Evolutionary conservation across 2,329 filamentous ascomycete species (phyloP).

Genomic region (Colletotrichum caudatum): DNA sequence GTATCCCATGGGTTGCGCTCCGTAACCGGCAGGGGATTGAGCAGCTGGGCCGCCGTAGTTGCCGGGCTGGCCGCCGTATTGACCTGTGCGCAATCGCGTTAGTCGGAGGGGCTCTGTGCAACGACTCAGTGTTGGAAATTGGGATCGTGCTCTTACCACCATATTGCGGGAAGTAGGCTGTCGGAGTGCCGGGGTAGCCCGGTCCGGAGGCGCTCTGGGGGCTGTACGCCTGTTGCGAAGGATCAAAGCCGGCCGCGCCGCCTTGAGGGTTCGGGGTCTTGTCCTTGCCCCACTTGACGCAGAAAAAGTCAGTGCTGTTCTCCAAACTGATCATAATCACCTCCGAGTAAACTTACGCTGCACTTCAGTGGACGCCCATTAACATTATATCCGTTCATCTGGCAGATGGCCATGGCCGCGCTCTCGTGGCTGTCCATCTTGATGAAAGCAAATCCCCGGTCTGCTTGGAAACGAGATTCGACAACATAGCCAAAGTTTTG

Average conservation of each 20-base stretch:
- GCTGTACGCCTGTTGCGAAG: constrained; percentile 76
- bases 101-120: constrained; percentile 42
- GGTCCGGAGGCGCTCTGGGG: constrained; percentile 80
- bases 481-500: constrained; percentile 98
- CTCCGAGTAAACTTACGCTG: constrained; percentile 77
- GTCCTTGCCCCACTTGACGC: constrained; percentile 95
- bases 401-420: constrained; percentile 97
- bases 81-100: constrained; percentile 53
- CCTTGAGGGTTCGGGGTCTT: constrained; percentile 80
- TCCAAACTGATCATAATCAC: constrained; percentile 7
- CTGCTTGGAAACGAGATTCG: constrained; percentile 97
- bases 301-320: constrained; percentile 32
- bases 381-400: constrained; percentile 97
- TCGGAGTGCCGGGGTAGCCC: constrained; percentile 82
- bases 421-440: constrained; percentile 99
- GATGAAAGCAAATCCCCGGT: constrained; percentile 97
- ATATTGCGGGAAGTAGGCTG: constrained; percentile 93
- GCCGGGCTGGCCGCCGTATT: constrained; percentile 75
- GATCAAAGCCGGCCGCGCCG: constrained; percentile 78
- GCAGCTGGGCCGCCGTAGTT: constrained; percentile 73
- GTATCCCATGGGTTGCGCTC: constrained; percentile 77
- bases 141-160: constrained; percentile 69
- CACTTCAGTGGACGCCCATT: constrained; percentile 97
- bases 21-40: constrained; percentile 72
- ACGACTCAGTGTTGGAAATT: background rate